Conservation (phyloP, 345 rosid genomes). For the Reutealis trisperma region DNA sequence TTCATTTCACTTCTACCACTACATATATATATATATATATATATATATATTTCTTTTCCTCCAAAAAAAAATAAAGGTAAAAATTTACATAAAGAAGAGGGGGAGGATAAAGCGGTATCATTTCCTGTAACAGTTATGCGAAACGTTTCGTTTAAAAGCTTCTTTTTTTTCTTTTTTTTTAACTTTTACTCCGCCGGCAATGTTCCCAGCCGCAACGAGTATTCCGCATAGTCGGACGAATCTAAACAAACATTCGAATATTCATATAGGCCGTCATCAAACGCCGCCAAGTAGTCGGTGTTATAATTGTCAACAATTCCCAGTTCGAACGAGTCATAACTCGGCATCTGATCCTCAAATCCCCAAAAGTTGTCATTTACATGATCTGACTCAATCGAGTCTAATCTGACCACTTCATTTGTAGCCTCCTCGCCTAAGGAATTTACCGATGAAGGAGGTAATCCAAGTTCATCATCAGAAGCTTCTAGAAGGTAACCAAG, state of each 20-base stretch:
- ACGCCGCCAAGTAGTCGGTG: slow-evolving; percentile 27
- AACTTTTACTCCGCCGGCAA: slow-evolving; percentile 25
- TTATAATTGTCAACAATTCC: slow-evolving; percentile 11
- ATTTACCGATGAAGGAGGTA: slow-evolving; percentile 19
- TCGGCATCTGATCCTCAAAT: slow-evolving; percentile 32
- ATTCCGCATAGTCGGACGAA: slow-evolving; percentile 29
- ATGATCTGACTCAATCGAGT: slow-evolving; percentile 25
- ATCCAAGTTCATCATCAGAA: slow-evolving; percentile 34
- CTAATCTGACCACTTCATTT: slow-evolving; percentile 17
- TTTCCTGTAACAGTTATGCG: not conserved
- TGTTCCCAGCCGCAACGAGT: slow-evolving; percentile 32
- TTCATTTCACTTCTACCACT: slow-evolving; percentile 18
- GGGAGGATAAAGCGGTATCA: not conserved
- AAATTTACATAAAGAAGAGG: slow-evolving; percentile 4
- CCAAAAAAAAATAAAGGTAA: not conserved
- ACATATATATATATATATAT: slow-evolving; percentile 16
- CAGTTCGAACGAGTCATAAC: slow-evolving; percentile 42
- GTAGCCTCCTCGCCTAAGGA: not conserved
- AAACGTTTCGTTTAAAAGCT: not conserved
- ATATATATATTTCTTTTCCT: not conserved
- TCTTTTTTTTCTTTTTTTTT: too few species aligned
- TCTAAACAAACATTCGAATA: slow-evolving; percentile 40
- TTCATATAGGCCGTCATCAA: slow-evolving; percentile 42
- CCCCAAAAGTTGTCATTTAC: slow-evolving; percentile 42
- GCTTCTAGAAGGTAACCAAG: slow-evolving; percentile 32